Evolutionary conservation across 176 grass and related monocot genomes (phyloP), one percentile per base, ranked within the genome.

Genomic region (Panicum miliaceum): DNA sequence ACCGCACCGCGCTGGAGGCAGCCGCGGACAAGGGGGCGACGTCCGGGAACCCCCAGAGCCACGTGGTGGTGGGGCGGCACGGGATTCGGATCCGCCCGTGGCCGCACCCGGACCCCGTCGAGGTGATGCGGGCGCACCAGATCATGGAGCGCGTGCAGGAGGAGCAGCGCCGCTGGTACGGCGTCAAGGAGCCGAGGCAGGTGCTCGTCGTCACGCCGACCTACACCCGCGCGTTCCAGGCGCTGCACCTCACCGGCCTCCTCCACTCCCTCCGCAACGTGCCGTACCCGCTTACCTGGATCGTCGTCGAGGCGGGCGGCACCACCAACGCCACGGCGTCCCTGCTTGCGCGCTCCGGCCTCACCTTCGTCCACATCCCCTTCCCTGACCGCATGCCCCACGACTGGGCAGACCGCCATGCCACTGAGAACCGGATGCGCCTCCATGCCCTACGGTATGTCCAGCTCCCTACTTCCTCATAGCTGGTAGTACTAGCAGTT

Each of bases 11-110:
- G 14, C 35, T 87, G 48, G 80, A 84, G 65, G 58, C 73, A 16
- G 83, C 62, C 1, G 63, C 40, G 35, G 38, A 13, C 78, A 45
- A 48, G 29, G 16, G 6, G 20, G 37, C 10, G 7, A 19, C 26
- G 23, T 40, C 9, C 84, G 5, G 84, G 71, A 46, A 73, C 68
- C 59, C 79, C 53, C 94, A 90, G 83, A 94, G 94, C 88, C 91
- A 94, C 71, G 91, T 97, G 3, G 91, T 94, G 23, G 94, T 97
- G 35, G 94, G 94, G 11, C 75, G 94, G 60, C 94, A 97, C 82
- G 94, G 94, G 84, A 97, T 97, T 47, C 89, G 91, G 82, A 97
- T 97, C 85, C 89, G 94, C 18, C 94, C 94, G 0, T 97, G 94
- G 94, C 94, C 94, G n/a, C 94, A 97, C 79, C 94, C 94, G 0